phyloP scores from a whole-genome alignment of 2,329 filamentous ascomycete genomes.

The Sclerotinia nivalis region DNA sequence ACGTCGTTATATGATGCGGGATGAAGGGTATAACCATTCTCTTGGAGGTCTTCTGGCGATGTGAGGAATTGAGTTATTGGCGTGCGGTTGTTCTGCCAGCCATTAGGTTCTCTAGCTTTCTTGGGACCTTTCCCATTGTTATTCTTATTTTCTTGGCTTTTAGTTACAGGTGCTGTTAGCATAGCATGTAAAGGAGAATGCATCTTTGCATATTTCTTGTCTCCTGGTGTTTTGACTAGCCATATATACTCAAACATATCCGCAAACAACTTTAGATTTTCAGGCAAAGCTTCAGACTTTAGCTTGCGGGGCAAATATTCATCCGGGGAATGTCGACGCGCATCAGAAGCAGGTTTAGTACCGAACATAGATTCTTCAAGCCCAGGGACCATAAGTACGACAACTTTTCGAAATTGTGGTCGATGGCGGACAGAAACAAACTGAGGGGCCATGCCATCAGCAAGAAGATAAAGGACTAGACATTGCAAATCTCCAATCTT shows the following conservation, averaged over 20 bases:
- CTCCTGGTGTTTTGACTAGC: slow-evolving; percentile 85
- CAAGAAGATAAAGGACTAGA: slow-evolving; percentile 65
- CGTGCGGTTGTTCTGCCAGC: slow-evolving; percentile 74
- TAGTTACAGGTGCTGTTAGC: slow-evolving; percentile 70
- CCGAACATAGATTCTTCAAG: slow-evolving; percentile 90
- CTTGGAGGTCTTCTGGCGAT: slow-evolving; percentile 69
- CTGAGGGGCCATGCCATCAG: slow-evolving; percentile 63
- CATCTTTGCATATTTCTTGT: slow-evolving; percentile 76
- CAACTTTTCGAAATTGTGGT: slow-evolving; percentile 72
- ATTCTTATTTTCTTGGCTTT: slow-evolving; percentile 59
- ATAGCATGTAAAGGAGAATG: slow-evolving; percentile 87
- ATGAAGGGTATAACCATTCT: slow-evolving; percentile 84
- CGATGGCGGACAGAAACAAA: slow-evolving; percentile 65
- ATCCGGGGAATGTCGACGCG: slow-evolving; percentile 51
- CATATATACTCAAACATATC: slow-evolving; percentile 86
- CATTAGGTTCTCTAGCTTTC: slow-evolving; percentile 61
- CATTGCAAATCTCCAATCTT: slow-evolving; percentile 63
- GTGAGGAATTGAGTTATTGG: slow-evolving; percentile 79
- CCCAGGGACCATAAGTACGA: slow-evolving; percentile 88
- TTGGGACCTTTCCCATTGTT: slow-evolving; percentile 56
- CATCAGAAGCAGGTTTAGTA: slow-evolving; percentile 41
- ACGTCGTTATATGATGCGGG: slow-evolving; percentile 67
- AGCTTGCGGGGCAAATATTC: slow-evolving; percentile 60
- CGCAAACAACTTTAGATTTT: slow-evolving; percentile 64
- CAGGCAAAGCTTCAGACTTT: slow-evolving; percentile 52